Evolutionary conservation across 2,329 filamentous ascomycete genomes (phyloP), one percentile per base, ranked within the genome.

Genomic region (Chrysoporthe puriensis): DNA sequence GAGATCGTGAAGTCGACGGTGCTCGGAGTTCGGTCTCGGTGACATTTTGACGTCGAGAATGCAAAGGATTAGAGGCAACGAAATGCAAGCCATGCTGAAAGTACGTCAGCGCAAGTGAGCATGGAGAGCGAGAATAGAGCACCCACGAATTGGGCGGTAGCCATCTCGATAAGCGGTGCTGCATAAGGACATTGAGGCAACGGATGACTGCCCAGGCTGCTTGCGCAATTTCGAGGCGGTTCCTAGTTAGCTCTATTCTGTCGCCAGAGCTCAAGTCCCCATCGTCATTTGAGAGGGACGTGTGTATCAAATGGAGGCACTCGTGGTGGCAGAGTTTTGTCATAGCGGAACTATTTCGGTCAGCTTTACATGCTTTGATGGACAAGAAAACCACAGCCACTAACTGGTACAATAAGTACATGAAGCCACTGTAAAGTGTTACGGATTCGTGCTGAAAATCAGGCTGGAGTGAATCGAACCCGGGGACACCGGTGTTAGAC

Each of bases 341-440:
- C 62, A 67, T 40, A 2, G 66, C 66, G 42, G 66, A 67, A 21
- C 66, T 67, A 21, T 5, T 13, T 26, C 42, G 14, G 21, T 67
- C 48, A 67, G 62, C 11, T 57, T 44, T 32, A 26, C 43, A 48
- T 18, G 4, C 14, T 13, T 48, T 50, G 16, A n/a, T 18, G 9
- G 9, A 5, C 16, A 48, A 8, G 26, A 34, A 36, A 16, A 46
- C 4, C 34, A 18, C 65, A 9, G 57, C 46, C 1, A 75, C 82
- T 71, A 76, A 85, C 81, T 84, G 78, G 69, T 84, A 85, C 66
- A 84, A 83, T 79, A 85, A 84, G 68, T 82, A 83, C 72, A 84
- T 81, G 70, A 84, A 71, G 54, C 82, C 83, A 4, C 80, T 82
- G 72, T 83, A 83, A 46, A 82, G 66, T 11, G 81, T 78, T 13